Percentiles rank a stretch among this genome's conserved stretches.
These are phyloP conservation scores for Barbarea vulgaris DNA, from an alignment of 345 rosid genomes.

Conservation along the genomic window DNA sequence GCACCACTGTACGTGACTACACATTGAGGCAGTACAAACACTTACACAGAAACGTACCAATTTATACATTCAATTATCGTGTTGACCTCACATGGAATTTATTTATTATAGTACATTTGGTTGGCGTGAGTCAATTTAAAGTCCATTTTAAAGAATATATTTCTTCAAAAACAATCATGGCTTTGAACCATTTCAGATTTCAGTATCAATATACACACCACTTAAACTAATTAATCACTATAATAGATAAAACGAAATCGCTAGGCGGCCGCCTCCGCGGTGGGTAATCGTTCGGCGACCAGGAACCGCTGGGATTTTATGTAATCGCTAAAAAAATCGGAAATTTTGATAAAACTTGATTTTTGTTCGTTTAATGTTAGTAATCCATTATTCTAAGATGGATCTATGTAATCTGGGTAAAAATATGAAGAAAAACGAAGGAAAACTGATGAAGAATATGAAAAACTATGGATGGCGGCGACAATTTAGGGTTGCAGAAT, in stretches of 20 bases:
- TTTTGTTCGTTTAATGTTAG: too few species aligned
- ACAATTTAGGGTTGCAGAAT: too few species aligned
- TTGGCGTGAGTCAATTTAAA: constrained; percentile 28
- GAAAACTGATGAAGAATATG: too few species aligned
- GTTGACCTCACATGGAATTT: constrained; percentile 31
- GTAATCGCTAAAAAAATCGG: too few species aligned
- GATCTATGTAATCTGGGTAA: too few species aligned
- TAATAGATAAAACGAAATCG: not conserved
- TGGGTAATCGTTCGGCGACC: too few species aligned
- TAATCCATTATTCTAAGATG: too few species aligned
- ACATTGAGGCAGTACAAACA: constrained; percentile 39
- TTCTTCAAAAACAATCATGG: constrained; percentile 11
- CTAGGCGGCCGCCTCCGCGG: too few species aligned
- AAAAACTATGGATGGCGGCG: too few species aligned
- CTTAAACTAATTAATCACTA: not conserved
- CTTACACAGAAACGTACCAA: constrained; percentile 42
- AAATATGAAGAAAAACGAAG: too few species aligned
- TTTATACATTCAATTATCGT: constrained; percentile 37
- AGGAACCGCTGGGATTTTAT: too few species aligned
- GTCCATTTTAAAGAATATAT: not conserved
- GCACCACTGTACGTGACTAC: constrained; percentile 42
- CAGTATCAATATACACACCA: not conserved
- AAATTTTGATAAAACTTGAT: too few species aligned
- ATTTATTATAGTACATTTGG: constrained; percentile 34
- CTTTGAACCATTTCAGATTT: constrained; percentile 6